A percentile compares a stretch with the other conserved stretches of the same genome.
Conservation (phyloP, 148 eudicot genomes). For the Camellia lanceoleosa region DNA sequence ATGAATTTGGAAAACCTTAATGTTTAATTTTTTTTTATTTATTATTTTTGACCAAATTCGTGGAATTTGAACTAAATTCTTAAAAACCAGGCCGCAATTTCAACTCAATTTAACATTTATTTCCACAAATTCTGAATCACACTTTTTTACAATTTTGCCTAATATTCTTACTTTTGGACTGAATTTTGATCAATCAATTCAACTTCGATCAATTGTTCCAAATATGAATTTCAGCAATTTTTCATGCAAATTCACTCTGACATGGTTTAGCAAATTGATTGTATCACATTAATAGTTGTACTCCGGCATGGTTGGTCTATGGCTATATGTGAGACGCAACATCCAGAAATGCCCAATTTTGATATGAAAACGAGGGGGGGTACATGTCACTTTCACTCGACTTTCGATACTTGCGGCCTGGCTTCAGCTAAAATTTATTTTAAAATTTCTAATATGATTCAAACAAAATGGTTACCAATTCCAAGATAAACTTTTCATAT, state of each 20-base stretch:
- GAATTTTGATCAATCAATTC: neutral
- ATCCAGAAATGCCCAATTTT: neutral
- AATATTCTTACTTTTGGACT: neutral
- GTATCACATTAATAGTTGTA: neutral
- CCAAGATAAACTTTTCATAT: neutral
- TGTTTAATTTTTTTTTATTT: neutral
- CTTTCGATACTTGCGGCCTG: neutral
- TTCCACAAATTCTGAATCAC: neutral
- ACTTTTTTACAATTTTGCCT: neutral
- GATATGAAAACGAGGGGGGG: neutral
- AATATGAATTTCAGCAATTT: neutral
- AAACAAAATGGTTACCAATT: neutral
- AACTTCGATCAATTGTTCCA: neutral
- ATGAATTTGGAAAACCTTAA: neutral
- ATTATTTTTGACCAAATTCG: neutral
- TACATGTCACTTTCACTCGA: neutral
- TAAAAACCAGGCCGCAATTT: neutral
- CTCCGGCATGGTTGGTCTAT: neutral
- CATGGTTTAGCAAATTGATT: neutral
- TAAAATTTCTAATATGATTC: neutral
- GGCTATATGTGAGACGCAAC: neutral
- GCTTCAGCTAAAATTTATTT: neutral
- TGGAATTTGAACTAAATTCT: neutral
- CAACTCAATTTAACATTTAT: neutral
- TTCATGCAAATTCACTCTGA: neutral